phyloP scores from a whole-genome alignment of 1,284 basidiomycete species.

The Bjerkandera adusta region DNA sequence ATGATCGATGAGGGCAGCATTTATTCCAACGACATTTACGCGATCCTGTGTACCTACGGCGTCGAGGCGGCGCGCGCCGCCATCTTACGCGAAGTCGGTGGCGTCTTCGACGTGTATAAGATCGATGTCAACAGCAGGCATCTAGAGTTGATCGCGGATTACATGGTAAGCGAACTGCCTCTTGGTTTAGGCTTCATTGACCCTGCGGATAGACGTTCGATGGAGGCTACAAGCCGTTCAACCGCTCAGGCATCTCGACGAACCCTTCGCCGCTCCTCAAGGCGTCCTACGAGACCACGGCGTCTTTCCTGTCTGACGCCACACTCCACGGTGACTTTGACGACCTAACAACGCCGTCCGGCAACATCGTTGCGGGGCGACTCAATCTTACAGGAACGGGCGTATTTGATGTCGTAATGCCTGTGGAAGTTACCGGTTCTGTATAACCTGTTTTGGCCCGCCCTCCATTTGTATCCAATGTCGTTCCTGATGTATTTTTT shows the following conservation, averaged over 20 bases:
- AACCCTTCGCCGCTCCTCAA: slow-evolving; percentile 94
- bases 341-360: slow-evolving; percentile 84
- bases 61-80: slow-evolving; percentile 96
- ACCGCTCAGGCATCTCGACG: slow-evolving; percentile 90
- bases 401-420: slow-evolving; percentile 80
- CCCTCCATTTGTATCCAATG: neutral
- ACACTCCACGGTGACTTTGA: slow-evolving; percentile 95
- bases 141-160: slow-evolving; percentile 97
- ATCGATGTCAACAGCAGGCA: slow-evolving; percentile 96
- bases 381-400: slow-evolving; percentile 87
- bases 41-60: slow-evolving; percentile 90
- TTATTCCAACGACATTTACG: slow-evolving; percentile 95
- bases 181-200: neutral
- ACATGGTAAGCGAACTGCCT: slow-evolving; percentile 72
- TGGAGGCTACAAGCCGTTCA: slow-evolving; percentile 97
- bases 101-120: slow-evolving; percentile 96
- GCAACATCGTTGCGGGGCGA: slow-evolving; percentile 89
- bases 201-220: slow-evolving; percentile 78
- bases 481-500: neutral
- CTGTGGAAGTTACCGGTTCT: slow-evolving; percentile 31
- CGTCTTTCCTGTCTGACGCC: slow-evolving; percentile 93
- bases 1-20: slow-evolving; percentile 85
- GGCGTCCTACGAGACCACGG: slow-evolving; percentile 97
- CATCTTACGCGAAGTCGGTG: slow-evolving; percentile 88
- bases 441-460: neutral